phyloP scores from a whole-genome alignment of 805 yeast species.

The Saccharomyces paradoxus region DNA sequence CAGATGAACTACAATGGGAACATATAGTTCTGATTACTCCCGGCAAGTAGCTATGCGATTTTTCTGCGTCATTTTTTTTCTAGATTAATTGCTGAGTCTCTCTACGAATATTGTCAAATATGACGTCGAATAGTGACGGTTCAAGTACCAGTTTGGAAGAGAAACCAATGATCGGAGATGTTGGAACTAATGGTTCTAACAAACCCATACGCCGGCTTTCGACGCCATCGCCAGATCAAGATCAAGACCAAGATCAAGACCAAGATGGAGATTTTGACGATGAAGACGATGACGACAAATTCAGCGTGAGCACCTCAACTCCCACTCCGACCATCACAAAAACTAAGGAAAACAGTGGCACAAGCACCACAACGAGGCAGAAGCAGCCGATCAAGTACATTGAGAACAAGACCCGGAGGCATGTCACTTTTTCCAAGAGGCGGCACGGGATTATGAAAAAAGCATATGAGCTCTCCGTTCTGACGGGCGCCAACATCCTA shows the following conservation, averaged over 20 bases:
- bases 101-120: background rate
- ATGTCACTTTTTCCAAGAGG: constrained; percentile 94
- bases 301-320: background rate
- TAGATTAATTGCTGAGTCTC: background rate
- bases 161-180: background rate
- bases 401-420: constrained; percentile 91
- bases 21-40: background rate
- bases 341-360: background rate
- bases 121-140: background rate
- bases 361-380: background rate
- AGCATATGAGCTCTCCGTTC: constrained; percentile 89
- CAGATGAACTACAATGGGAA: background rate
- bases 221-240: background rate
- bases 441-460: constrained; percentile 98
- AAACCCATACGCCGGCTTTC: background rate
- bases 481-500: constrained; percentile 93
- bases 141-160: background rate
- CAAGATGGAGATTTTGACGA: constrained; percentile 3
- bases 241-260: background rate
- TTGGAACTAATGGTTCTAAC: background rate
- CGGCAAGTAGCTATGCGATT: background rate
- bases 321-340: background rate
- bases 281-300: constrained; percentile 4
- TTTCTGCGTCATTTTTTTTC: background rate
- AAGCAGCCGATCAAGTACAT: constrained; percentile 63